phyloP scores from a whole-genome alignment of 2,329 filamentous ascomycete genomes.

The Aspergillus brunneoviolaceus region DNA sequence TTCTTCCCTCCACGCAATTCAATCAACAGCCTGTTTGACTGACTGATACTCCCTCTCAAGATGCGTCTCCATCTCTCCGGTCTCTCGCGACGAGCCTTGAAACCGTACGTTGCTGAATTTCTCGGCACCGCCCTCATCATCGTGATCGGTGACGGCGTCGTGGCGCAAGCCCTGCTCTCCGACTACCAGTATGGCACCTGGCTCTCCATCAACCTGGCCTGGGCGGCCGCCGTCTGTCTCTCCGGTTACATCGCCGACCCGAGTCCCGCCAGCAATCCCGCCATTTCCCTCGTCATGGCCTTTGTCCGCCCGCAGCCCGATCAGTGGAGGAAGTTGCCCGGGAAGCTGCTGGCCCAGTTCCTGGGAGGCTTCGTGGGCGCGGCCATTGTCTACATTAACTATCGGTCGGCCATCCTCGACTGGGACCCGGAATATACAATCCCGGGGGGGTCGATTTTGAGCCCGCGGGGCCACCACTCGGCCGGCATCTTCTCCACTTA shows the following conservation, averaged over 20 bases:
- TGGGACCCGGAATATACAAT: conserved; percentile 36
- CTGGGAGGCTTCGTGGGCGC: conserved; percentile 33
- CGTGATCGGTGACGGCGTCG: conserved; percentile 34
- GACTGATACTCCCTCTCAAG: neutral
- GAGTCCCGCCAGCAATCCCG: conserved; percentile 31
- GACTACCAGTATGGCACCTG: conserved; percentile 36
- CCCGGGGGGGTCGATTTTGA: conserved; percentile 30
- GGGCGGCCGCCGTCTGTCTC: conserved; percentile 31
- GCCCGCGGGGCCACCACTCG: conserved; percentile 28
- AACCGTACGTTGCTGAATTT: conserved; percentile 32
- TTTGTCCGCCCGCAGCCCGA: conserved; percentile 28
- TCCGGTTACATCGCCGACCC: conserved; percentile 30
- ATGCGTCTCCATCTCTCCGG: conserved; percentile 12
- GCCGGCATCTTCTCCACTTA: conserved; percentile 33
- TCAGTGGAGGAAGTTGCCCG: conserved; percentile 30
- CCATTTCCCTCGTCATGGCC: conserved; percentile 26
- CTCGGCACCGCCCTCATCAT: conserved; percentile 33
- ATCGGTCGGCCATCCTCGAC: conserved; percentile 30
- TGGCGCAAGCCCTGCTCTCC: conserved; percentile 33
- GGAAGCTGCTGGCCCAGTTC: conserved; percentile 30
- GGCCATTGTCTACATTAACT: conserved; percentile 31
- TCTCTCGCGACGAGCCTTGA: conserved; percentile 21
- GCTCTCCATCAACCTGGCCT: conserved; percentile 36
- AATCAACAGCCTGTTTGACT: neutral
- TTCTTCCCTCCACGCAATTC: neutral